phyloP scores from a whole-genome alignment of 129 eudicot species.

The Kitagawia praeruptora region DNA sequence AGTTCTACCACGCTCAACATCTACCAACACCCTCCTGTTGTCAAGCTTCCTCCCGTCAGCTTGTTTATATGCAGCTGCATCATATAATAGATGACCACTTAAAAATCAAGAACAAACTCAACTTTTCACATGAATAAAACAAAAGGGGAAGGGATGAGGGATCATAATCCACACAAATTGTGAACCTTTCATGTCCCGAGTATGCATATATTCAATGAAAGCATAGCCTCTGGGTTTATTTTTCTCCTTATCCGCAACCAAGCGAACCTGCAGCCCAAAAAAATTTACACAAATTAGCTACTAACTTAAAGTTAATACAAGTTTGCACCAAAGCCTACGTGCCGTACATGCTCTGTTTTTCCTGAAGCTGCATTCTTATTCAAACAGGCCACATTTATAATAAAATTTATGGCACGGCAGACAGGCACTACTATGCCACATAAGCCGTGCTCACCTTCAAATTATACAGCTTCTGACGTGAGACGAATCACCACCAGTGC shows the following conservation, averaged over 20 bases:
- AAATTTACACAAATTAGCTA: neutral
- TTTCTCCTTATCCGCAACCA: constrained; percentile 67
- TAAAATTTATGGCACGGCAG: constrained; percentile 86
- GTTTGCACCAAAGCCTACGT: constrained; percentile 2
- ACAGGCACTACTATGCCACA: constrained; percentile 72
- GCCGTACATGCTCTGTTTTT: constrained; percentile 12
- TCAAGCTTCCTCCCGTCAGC: constrained; percentile 97
- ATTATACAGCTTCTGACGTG: constrained; percentile 56
- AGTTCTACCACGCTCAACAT: constrained; percentile 98
- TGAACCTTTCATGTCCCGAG: constrained; percentile 97
- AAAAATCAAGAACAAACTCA: constrained; percentile 4
- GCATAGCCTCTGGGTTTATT: constrained; percentile 94
- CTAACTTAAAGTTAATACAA: neutral
- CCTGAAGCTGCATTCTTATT: constrained; percentile 16
- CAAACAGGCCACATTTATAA: constrained; percentile 21
- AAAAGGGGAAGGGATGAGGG: neutral
- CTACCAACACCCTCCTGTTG: constrained; percentile 91
- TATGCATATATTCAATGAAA: constrained; percentile 85
- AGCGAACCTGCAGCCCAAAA: constrained; percentile 63
- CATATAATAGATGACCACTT: constrained; percentile 1
- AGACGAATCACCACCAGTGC: constrained; percentile 82
- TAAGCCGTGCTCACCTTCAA: constrained; percentile 99
- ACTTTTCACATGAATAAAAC: neutral
- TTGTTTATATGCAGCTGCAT: constrained; percentile 93
- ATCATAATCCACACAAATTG: neutral